These are phyloP conservation scores for Paecilomyces sp. DNA, from an alignment of 2,329 filamentous ascomycete species.

Conservation along the genomic window DNA sequence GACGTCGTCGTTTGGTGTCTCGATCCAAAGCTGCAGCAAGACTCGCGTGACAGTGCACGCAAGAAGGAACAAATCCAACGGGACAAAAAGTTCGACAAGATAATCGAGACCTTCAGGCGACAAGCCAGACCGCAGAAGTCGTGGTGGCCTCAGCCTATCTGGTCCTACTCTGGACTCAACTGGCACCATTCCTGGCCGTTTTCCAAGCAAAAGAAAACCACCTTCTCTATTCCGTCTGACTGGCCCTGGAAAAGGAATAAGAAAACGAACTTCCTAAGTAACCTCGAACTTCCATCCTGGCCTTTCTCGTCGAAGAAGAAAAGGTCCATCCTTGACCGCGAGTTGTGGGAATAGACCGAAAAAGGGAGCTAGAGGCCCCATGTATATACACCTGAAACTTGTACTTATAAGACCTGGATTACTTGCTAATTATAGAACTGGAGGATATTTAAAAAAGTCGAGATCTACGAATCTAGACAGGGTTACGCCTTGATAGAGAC, in stretches of 20 bases:
- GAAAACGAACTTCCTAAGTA: not conserved
- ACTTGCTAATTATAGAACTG: not conserved
- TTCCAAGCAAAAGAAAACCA: not conserved
- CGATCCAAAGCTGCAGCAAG: constrained; percentile 26
- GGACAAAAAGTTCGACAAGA: constrained; percentile 28
- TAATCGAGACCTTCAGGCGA: constrained; percentile 24
- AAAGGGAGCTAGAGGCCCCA: not conserved
- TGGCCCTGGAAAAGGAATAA: not conserved
- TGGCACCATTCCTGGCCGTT: not conserved
- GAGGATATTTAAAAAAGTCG: not conserved
- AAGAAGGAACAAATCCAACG: constrained; percentile 13
- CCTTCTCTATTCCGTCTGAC: not conserved
- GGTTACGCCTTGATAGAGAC: too few relatives aligned
- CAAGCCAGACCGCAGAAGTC: constrained; percentile 7
- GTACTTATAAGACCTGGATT: not conserved
- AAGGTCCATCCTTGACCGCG: not conserved
- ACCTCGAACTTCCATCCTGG: not conserved
- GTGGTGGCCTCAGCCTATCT: not conserved
- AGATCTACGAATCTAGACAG: not conserved
- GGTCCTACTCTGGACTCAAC: not conserved
- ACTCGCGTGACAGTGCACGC: constrained; percentile 24
- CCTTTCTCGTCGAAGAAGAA: not conserved
- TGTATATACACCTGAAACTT: not conserved
- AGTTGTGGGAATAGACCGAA: not conserved
- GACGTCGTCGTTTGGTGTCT: constrained; percentile 57